These are phyloP conservation scores for Trichoderma gracile DNA, from an alignment of 2,329 filamentous ascomycete species.

Conservation along the genomic window DNA sequence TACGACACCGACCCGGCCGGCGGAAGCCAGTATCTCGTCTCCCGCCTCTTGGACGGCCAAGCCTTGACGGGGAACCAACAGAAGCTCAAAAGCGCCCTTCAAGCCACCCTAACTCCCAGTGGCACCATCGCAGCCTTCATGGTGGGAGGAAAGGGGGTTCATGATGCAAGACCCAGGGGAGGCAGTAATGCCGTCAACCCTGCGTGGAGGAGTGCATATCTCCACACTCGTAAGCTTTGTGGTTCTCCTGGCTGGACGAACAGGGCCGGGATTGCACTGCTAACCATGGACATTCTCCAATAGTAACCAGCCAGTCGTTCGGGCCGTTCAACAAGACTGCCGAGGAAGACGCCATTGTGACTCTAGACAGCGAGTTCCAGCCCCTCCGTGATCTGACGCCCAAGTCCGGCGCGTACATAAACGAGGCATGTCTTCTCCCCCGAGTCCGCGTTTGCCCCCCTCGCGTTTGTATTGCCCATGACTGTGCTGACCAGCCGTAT, in stretches of 20 bases:
- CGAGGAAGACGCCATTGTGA: constrained; percentile 31
- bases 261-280: rapidly evolving
- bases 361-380: constrained; percentile 35
- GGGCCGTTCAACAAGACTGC: constrained; percentile 39
- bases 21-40: constrained; percentile 42
- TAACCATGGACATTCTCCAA: neutral
- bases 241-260: no score
- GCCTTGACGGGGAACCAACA: constrained; percentile 41
- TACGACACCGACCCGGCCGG: constrained; percentile 43
- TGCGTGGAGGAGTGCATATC: constrained; percentile 51
- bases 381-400: constrained; percentile 45
- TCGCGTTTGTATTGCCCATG: no score
- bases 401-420: constrained; percentile 47
- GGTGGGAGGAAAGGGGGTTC: constrained; percentile 48
- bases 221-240: constrained; percentile 42
- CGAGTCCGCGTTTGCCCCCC: rapidly evolving
- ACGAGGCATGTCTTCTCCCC: constrained; percentile 42
- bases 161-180: constrained; percentile 46
- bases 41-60: constrained; percentile 45
- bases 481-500: no score
- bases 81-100: constrained; percentile 42
- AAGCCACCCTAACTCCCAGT: constrained; percentile 36
- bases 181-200: constrained; percentile 51
- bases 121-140: constrained; percentile 41
- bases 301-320: constrained; percentile 36